Percentiles rank a stretch among this genome's conserved stretches.
phyloP scores from a whole-genome alignment of 345 rosid species.

The Jatropha curcas region DNA sequence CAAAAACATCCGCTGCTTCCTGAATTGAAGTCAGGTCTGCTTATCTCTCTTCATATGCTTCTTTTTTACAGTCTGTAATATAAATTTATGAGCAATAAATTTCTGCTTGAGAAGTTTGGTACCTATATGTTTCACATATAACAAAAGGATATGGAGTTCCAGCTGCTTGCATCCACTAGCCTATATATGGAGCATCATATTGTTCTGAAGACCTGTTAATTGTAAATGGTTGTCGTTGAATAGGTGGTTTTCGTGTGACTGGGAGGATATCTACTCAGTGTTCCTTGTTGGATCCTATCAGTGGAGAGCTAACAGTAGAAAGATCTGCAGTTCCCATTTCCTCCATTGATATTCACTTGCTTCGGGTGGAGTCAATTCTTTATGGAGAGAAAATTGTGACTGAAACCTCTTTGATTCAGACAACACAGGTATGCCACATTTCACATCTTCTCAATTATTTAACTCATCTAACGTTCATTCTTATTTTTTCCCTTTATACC shows the following conservation, averaged over 20 bases:
- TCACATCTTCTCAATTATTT: neutral
- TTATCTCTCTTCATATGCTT: neutral
- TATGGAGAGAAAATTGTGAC: slow-evolving; percentile 75
- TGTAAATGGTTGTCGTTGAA: slow-evolving; percentile 26
- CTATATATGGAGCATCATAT: neutral
- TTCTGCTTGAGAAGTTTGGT: neutral
- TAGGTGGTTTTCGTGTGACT: slow-evolving; percentile 85
- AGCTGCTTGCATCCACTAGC: slow-evolving; percentile 3
- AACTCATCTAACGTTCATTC: neutral
- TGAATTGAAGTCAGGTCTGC: slow-evolving; percentile 67
- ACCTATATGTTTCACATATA: neutral
- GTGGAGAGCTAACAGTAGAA: slow-evolving; percentile 81
- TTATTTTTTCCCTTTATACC: slow-evolving; percentile 13
- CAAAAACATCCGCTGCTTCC: slow-evolving; percentile 89
- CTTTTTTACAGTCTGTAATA: neutral
- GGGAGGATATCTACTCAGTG: slow-evolving; percentile 75
- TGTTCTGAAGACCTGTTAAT: slow-evolving; percentile 9
- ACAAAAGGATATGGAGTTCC: slow-evolving; percentile 7
- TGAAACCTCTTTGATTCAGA: slow-evolving; percentile 88
- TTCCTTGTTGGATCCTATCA: slow-evolving; percentile 69
- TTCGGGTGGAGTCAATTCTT: slow-evolving; percentile 72
- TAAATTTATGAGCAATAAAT: slow-evolving; percentile 6
- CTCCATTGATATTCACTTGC: slow-evolving; percentile 77
- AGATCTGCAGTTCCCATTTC: slow-evolving; percentile 66
- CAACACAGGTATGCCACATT: slow-evolving; percentile 62